Conservation (phyloP, 2,329 filamentous ascomycete species). For the Diaporthe sp. region DNA sequence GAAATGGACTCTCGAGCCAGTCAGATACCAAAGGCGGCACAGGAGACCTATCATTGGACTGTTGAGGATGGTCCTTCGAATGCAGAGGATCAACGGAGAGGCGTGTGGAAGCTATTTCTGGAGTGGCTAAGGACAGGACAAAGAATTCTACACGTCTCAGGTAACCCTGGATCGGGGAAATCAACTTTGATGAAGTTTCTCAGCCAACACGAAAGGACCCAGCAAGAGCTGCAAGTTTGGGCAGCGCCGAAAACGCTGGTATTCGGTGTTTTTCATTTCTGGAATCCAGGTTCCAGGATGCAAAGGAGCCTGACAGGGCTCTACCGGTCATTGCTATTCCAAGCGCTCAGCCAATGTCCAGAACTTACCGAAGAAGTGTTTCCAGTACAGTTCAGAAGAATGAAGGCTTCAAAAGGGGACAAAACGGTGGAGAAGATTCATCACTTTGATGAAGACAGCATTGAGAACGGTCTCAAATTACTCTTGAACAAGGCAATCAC, state of each 20-base stretch:
- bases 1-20: background rate
- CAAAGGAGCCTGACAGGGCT: conserved; percentile 36
- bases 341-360: conserved; percentile 35
- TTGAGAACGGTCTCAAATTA: background rate
- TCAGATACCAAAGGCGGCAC: conserved; percentile 33
- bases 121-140: conserved; percentile 1
- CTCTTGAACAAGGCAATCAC: background rate
- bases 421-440: background rate
- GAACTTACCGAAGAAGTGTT: conserved; percentile 32
- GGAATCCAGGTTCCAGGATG: conserved; percentile 26
- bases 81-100: background rate
- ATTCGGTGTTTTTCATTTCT: conserved; percentile 30
- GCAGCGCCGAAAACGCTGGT: conserved; percentile 17
- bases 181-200: conserved; percentile 26
- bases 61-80: conserved; percentile 17
- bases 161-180: conserved; percentile 15
- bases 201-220: background rate
- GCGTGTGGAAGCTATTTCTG: background rate
- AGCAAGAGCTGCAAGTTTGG: background rate
- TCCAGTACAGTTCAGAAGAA: background rate
- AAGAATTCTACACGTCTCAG: conserved; percentile 2
- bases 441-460: background rate
- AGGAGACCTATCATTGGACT: conserved; percentile 40
- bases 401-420: background rate
- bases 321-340: conserved; percentile 36